Conservation (phyloP, 768 basidiomycete genomes). For the Leccinum olivaceopallidum region DNA sequence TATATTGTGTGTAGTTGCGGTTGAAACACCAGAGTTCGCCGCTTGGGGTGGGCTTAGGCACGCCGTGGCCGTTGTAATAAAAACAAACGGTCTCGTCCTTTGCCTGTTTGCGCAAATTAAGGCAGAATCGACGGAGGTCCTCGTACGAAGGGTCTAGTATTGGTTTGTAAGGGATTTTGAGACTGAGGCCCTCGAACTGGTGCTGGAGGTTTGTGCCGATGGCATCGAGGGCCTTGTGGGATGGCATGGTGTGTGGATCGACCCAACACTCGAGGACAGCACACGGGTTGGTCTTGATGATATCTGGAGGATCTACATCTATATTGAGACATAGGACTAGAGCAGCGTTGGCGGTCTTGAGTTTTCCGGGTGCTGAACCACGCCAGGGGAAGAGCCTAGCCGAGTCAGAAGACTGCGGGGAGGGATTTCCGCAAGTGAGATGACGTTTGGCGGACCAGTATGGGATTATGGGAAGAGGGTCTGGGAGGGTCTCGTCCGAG, state of each 20-base stretch:
- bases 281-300: slow-evolving; percentile 96
- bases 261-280: slow-evolving; percentile 97
- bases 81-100: slow-evolving; percentile 94
- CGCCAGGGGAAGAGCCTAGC: slow-evolving; percentile 78
- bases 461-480: slow-evolving; percentile 61
- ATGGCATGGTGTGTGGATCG: slow-evolving; percentile 90
- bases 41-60: slow-evolving; percentile 93
- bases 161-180: slow-evolving; percentile 92
- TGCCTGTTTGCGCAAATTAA: slow-evolving; percentile 79
- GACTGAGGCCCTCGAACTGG: slow-evolving; percentile 94
- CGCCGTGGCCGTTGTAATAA: slow-evolving; percentile 98
- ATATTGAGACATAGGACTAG: slow-evolving; percentile 94
- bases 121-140: slow-evolving; percentile 86
- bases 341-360: slow-evolving; percentile 89
- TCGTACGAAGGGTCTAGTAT: slow-evolving; percentile 95
- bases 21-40: slow-evolving; percentile 99
- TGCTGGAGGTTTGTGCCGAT: slow-evolving; percentile 92
- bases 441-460: slow-evolving; percentile 91
- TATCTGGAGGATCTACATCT: slow-evolving; percentile 95
- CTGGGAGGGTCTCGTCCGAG: slow-evolving; percentile 49
- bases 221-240: slow-evolving; percentile 90
- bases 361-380: slow-evolving; percentile 73
- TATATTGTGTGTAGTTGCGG: slow-evolving; percentile 95
- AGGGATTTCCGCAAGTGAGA: slow-evolving; percentile 85
- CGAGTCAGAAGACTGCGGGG: slow-evolving; percentile 65